Evolutionary conservation across 371 early-diverging fungal species (phyloP).

Genomic region (Conidiobolus incongruus): DNA sequence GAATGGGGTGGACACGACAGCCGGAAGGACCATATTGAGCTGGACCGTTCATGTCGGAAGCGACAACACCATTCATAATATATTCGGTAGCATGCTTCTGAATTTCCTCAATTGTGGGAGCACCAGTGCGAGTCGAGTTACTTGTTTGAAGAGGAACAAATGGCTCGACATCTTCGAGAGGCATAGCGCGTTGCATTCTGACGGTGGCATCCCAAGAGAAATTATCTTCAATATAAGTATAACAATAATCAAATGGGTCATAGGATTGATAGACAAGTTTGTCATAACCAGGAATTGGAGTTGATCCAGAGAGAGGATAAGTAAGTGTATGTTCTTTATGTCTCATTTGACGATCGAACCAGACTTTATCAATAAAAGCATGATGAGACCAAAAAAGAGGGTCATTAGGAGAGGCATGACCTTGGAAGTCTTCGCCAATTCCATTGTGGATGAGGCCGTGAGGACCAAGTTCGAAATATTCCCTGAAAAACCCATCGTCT

Average conservation of each 20-base stretch:
- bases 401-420: neutral
- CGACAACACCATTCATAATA: neutral
- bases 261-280: neutral
- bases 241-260: too few relatives aligned
- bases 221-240: constrained; percentile 3
- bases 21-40: too few relatives aligned
- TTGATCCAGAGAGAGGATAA: neutral
- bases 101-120: neutral
- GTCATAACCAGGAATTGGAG: neutral
- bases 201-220: too few relatives aligned
- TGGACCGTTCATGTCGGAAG: neutral
- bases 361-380: too few relatives aligned
- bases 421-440: neutral
- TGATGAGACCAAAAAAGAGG: constrained; percentile 1
- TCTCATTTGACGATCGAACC: neutral
- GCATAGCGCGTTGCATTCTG: too few relatives aligned
- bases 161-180: neutral
- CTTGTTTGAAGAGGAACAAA: too few relatives aligned
- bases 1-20: neutral
- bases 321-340: too few relatives aligned
- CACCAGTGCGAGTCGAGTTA: too few relatives aligned
- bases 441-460: constrained; percentile 3
- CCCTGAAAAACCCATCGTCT: neutral
- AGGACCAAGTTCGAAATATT: neutral
- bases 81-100: neutral